Evolutionary conservation across 768 basidiomycete species (phyloP).

Genomic region (Panaeolus papilionaceus): DNA sequence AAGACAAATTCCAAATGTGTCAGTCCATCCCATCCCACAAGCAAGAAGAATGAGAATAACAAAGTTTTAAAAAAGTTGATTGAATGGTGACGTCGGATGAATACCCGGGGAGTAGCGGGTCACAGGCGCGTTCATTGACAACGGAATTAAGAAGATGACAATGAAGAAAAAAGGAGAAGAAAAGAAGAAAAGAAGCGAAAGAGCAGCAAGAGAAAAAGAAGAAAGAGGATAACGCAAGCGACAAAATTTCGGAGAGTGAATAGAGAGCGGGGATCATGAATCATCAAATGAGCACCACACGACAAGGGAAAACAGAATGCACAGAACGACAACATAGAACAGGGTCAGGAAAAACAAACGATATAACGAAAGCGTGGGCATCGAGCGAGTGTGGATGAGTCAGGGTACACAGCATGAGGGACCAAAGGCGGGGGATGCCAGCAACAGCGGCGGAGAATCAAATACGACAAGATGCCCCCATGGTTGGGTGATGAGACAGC

Average conservation of each 20-base stretch:
- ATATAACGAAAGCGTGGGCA: not conserved
- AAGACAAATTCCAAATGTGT: slow-evolving; percentile 1
- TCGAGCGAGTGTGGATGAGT: not conserved
- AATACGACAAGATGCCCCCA: not conserved
- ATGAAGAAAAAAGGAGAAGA: not conserved
- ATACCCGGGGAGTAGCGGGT: slow-evolving; percentile 17
- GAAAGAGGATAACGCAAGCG: slow-evolving; percentile 16
- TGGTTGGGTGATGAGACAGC: not conserved
- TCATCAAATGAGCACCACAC: slow-evolving; percentile 4
- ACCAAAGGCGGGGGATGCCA: slow-evolving; percentile 2
- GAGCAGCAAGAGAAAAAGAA: slow-evolving; percentile 17
- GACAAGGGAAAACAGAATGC: slow-evolving; percentile 16
- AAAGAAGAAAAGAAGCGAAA: slow-evolving; percentile 18
- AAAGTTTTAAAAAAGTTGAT: not conserved
- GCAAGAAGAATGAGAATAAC: slow-evolving; percentile 2
- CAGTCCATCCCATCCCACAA: not conserved
- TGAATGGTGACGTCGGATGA: not conserved
- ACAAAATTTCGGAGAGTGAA: not conserved
- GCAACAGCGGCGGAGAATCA: slow-evolving; percentile 8
- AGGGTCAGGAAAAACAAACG: slow-evolving; percentile 7
- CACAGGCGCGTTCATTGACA: slow-evolving; percentile 4
- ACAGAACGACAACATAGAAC: slow-evolving; percentile 9
- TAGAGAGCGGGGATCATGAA: slow-evolving; percentile 4
- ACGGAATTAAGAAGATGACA: not conserved
- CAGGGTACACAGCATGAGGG: slow-evolving; percentile 1